phyloP scores from a whole-genome alignment of 345 rosid species.

The Sonneratia alba region DNA sequence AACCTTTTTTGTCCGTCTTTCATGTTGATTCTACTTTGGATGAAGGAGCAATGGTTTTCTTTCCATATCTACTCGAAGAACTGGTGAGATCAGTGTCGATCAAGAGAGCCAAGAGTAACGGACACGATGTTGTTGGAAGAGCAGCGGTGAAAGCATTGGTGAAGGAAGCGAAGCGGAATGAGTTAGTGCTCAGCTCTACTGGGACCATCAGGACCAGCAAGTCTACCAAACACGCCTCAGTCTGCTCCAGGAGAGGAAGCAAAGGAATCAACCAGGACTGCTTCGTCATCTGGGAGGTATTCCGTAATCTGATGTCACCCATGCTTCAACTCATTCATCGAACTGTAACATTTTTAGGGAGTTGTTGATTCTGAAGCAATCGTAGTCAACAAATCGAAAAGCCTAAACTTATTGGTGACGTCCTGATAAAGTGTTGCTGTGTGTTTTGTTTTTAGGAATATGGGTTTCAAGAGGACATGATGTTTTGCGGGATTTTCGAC shows the following conservation, averaged over 20 bases:
- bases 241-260: slow-evolving; percentile 68
- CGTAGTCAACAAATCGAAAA: neutral
- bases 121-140: slow-evolving; percentile 34
- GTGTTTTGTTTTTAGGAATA: slow-evolving; percentile 37
- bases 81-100: slow-evolving; percentile 45
- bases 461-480: slow-evolving; percentile 82
- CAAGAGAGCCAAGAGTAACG: slow-evolving; percentile 37
- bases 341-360: too few species aligned
- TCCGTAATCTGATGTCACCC: too few species aligned
- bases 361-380: too few species aligned
- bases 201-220: slow-evolving; percentile 43
- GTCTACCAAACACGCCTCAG: slow-evolving; percentile 42
- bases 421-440: neutral
- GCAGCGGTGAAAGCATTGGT: slow-evolving; percentile 59
- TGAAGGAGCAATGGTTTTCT: slow-evolving; percentile 37
- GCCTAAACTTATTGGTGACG: neutral
- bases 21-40: neutral
- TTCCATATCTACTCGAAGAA: slow-evolving; percentile 59
- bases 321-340: too few species aligned
- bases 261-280: slow-evolving; percentile 82
- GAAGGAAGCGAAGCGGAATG: slow-evolving; percentile 62
- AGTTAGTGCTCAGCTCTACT: slow-evolving; percentile 40
- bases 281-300: slow-evolving; percentile 80
- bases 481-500: slow-evolving; percentile 79
- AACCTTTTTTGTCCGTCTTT: neutral